A percentile compares a stretch with the other conserved stretches of the same genome.
phyloP scores from a whole-genome alignment of 345 rosid genomes.

The Linum trigynum region DNA sequence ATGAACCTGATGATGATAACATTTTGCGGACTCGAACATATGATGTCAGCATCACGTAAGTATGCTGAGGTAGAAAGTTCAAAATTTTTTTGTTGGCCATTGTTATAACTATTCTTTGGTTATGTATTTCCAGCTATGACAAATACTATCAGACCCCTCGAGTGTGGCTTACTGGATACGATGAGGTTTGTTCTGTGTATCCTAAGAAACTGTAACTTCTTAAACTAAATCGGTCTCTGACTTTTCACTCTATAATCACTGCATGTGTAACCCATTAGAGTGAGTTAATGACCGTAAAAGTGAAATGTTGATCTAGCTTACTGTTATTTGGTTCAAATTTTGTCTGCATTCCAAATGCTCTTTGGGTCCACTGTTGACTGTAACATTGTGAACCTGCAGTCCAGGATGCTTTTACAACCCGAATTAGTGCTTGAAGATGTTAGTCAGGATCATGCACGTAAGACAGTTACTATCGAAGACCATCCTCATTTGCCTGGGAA shows the following conservation, averaged over 20 bases:
- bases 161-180: slow-evolving; percentile 92
- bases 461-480: slow-evolving; percentile 94
- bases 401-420: slow-evolving; percentile 78
- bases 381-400: slow-evolving; percentile 32
- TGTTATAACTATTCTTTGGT: slow-evolving; percentile 10
- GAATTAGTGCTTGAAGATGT: slow-evolving; percentile 88
- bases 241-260: background rate
- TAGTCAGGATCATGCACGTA: slow-evolving; percentile 89
- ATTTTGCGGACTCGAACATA: slow-evolving; percentile 90
- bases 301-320: too few relatives aligned
- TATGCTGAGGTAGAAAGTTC: background rate
- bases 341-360: background rate
- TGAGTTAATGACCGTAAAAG: background rate
- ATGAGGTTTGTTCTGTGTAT: slow-evolving; percentile 44
- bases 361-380: slow-evolving; percentile 8
- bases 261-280: background rate
- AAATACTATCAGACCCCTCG: slow-evolving; percentile 93
- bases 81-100: background rate
- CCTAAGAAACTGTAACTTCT: background rate
- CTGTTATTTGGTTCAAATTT: too few relatives aligned
- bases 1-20: slow-evolving; percentile 85
- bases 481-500: slow-evolving; percentile 98
- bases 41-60: slow-evolving; percentile 98
- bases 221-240: too few relatives aligned
- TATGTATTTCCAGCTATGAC: slow-evolving; percentile 49